Evolutionary conservation across 2,329 filamentous ascomycete species (phyloP).

Genomic region (Penicillium freii): DNA sequence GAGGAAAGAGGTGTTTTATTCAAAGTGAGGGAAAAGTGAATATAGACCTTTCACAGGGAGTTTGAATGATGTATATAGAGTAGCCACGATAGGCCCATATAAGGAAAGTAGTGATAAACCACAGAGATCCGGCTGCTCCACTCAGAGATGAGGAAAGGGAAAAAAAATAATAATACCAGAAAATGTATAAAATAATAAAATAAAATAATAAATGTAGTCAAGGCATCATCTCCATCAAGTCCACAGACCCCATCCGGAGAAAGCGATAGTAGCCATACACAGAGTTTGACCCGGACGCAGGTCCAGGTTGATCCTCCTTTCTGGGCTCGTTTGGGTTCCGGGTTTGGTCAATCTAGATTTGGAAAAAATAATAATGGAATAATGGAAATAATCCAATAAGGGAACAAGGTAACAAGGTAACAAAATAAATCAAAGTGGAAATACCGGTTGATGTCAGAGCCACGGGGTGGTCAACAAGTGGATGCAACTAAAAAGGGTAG

Average conservation of each 20-base stretch:
- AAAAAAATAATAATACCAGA: conserved; percentile 5
- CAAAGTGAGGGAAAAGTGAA: conserved; percentile 11
- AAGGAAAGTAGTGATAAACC: conserved; percentile 17
- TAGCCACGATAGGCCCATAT: conserved; percentile 23
- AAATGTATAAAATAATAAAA: conserved; percentile 28
- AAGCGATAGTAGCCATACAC: conserved; percentile 26
- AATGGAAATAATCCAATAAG: conserved; percentile 2
- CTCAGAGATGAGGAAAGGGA: conserved; percentile 2
- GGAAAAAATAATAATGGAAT: conserved; percentile 8
- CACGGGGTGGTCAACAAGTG: conserved; percentile 29
- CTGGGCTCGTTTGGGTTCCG: conserved; percentile 35
- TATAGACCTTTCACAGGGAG: conserved; percentile 18
- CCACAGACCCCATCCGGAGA: conserved; percentile 32
- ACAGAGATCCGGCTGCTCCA: conserved; percentile 10
- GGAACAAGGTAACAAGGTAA: not conserved
- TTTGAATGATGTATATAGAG: conserved; percentile 28
- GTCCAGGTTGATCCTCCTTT: conserved; percentile 43
- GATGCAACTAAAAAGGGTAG: conserved; percentile 32
- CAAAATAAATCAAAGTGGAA: conserved; percentile 17
- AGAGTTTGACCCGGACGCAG: conserved; percentile 42
- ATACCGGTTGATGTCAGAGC: conserved; percentile 41
- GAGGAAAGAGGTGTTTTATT: not conserved
- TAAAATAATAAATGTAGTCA: conserved; percentile 31
- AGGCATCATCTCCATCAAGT: conserved; percentile 35
- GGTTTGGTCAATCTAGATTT: conserved; percentile 31